Base-by-base conservation (phyloP, 768 basidiomycete species). In the Lyophyllum semitale region DNA sequence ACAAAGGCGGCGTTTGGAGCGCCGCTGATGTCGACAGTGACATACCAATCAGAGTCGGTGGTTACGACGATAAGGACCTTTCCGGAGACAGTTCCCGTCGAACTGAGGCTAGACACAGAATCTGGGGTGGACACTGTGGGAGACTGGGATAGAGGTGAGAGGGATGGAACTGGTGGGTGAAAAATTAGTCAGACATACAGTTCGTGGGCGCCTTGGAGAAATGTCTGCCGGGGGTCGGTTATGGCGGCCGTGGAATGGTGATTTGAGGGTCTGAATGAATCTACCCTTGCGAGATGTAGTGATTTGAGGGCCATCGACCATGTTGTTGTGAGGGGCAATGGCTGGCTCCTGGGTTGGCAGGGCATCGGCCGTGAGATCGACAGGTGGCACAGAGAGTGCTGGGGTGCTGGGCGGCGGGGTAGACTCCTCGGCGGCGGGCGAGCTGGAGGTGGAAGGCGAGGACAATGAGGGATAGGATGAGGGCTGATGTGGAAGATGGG, bases 361-460 rank as follows among this genome's bases (percentile, higher is more conserved):
- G 49, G 69, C 66, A 53, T 78, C 77, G 9, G 69, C 65, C 11
- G 71, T 46, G 29, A 77, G 62, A 58, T 75, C 76, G 37, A 74
- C 75, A 22, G 77, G 73, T 48, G 75, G 81, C 17, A 66, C 72
- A 27, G 72, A 71, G 59, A 82, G 74, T 46, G 77, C 81, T 12
- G 88, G 86, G 11, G 88, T 87, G 63, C 77, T 80, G 25, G 87
- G 87, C 4, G 88, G 87, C 53, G 89, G 87, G n/a, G 87, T 84
- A 3, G 85, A 81, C 57, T 87, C 86, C 46, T 83, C 78, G 37
- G 72, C 75, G 44, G 77, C 74, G 5, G 82, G 84, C 2, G 89
- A 90, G 63, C 81, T 82, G 44, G 84, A 79, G 63, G 79, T 85
- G 50, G 86, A 88, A 18, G 89, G 86, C 3, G 89, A 89, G 15